A percentile compares a stretch with the other conserved stretches of the same genome.
Evolutionary conservation across 352 stramenopile genomes (phyloP).

Genomic region (Phytophthora parvispora): DNA sequence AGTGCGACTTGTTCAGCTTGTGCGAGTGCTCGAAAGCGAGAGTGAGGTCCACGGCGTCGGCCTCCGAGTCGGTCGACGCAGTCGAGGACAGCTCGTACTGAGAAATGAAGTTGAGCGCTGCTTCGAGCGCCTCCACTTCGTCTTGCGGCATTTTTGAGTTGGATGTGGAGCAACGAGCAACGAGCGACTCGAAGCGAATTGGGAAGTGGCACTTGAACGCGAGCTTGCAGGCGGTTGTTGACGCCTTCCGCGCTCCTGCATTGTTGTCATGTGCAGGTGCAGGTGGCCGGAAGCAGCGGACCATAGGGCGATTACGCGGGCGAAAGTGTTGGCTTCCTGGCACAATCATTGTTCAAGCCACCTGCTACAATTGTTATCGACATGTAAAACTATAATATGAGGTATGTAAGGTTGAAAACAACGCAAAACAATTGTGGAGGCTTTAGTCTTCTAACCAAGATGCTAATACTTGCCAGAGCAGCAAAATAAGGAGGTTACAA

Average conservation of each 20-base stretch:
- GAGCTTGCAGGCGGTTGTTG: not conserved
- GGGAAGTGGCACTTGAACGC: slow-evolving; percentile 2
- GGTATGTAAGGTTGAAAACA: no score
- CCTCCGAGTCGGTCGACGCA: not conserved
- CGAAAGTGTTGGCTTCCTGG: not conserved
- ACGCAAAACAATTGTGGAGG: no score
- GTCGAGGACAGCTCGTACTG: slow-evolving; percentile 25
- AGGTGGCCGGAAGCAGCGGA: not conserved
- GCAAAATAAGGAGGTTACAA: not conserved
- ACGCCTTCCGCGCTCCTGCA: not conserved
- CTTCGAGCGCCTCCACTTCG: slow-evolving; percentile 33
- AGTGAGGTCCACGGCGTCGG: slow-evolving; percentile 17
- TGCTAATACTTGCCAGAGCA: no score
- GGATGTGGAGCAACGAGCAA: not conserved
- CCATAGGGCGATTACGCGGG: slow-evolving; percentile 8
- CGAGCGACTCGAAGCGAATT: slow-evolving; percentile 13
- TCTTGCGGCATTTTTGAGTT: slow-evolving; percentile 21
- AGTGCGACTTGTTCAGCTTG: slow-evolving; percentile 26
- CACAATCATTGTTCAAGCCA: slow-evolving; percentile 5
- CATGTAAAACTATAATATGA: no score
- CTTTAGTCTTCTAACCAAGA: no score
- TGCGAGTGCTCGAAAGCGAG: slow-evolving; percentile 24
- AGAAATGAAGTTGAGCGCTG: slow-evolving; percentile 31
- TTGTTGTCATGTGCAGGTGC: slow-evolving; percentile 5
- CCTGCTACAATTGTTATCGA: not conserved